phyloP scores from a whole-genome alignment of 441 rosid genomes.

The Hypseocharis bilobata region DNA sequence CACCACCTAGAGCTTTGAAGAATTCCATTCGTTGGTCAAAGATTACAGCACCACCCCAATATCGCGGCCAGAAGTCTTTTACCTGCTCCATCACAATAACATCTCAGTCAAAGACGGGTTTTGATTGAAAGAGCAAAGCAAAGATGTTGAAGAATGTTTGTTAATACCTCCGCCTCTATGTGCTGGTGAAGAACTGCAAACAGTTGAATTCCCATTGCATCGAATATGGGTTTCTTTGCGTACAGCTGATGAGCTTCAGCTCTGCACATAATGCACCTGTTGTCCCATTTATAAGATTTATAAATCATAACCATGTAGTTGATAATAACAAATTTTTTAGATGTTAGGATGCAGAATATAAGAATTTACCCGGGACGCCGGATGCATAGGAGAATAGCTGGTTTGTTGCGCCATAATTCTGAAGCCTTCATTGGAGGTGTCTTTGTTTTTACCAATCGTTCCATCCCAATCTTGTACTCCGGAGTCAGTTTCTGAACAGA shows the following conservation, averaged over 20 bases:
- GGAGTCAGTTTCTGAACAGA: slow-evolving; percentile 48
- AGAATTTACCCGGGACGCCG: slow-evolving; percentile 53
- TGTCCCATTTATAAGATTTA: slow-evolving; percentile 11
- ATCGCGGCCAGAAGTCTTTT: slow-evolving; percentile 61
- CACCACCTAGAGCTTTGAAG: slow-evolving; percentile 64
- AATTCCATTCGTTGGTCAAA: slow-evolving; percentile 45
- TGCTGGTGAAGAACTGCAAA: slow-evolving; percentile 58
- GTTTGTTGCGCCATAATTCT: slow-evolving; percentile 48
- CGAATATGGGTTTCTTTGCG: slow-evolving; percentile 50
- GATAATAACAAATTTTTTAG: background rate
- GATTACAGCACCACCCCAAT: slow-evolving; percentile 55
- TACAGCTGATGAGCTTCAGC: slow-evolving; percentile 65
- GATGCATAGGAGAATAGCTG: slow-evolving; percentile 51
- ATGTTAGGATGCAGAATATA: background rate
- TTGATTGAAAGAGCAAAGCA: slow-evolving; percentile 5
- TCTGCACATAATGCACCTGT: slow-evolving; percentile 71
- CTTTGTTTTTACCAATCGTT: slow-evolving; percentile 40
- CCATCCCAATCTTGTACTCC: slow-evolving; percentile 49
- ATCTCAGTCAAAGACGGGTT: slow-evolving; percentile 12
- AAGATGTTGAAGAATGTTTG: slow-evolving; percentile 12
- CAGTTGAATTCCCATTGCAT: slow-evolving; percentile 50
- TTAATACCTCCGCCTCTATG: slow-evolving; percentile 48
- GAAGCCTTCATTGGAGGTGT: slow-evolving; percentile 60
- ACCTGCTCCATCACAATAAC: slow-evolving; percentile 28
- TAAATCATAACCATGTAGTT: no score